Evolutionary conservation across 1,284 basidiomycete genomes (phyloP).

Genomic region (Malassezia dermatis): DNA sequence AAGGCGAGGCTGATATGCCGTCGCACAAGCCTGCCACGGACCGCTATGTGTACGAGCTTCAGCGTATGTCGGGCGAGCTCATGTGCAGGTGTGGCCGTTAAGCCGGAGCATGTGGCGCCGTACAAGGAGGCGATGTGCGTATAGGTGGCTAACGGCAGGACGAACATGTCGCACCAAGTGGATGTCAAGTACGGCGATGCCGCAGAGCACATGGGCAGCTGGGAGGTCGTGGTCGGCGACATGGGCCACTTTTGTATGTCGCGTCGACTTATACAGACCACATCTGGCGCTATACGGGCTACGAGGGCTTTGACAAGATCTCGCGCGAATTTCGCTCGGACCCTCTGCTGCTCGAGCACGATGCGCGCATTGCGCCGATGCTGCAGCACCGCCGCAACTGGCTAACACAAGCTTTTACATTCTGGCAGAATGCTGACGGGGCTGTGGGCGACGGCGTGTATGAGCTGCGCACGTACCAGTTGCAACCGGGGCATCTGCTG

Average conservation of each 20-base stretch:
- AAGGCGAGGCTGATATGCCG: conserved; percentile 28
- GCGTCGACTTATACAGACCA: conserved; percentile 20
- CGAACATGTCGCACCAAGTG: conserved; percentile 31
- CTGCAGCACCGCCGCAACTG: conserved; percentile 34
- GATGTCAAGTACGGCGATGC: conserved; percentile 18
- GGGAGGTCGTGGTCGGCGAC: conserved; percentile 41
- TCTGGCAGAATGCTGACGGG: conserved; percentile 32
- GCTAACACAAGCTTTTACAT: conserved; percentile 44
- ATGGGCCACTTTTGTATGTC: conserved; percentile 39
- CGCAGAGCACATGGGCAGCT: conserved; percentile 31
- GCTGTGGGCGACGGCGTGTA: conserved; percentile 26
- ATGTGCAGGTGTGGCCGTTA: conserved; percentile 24
- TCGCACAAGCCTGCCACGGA: conserved; percentile 25
- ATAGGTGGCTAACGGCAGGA: not conserved
- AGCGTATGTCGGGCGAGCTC: conserved; percentile 14
- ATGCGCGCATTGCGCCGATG: conserved; percentile 17
- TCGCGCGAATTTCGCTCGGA: conserved; percentile 19
- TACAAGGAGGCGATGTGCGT: conserved; percentile 28
- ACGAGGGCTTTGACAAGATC: conserved; percentile 37
- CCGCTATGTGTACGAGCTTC: conserved; percentile 43
- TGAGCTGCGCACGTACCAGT: conserved; percentile 41
- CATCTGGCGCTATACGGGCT: conserved; percentile 44
- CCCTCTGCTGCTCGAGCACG: conserved; percentile 14
- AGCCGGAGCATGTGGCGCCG: conserved; percentile 27
- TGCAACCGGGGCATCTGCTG: conserved; percentile 39